phyloP scores from a whole-genome alignment of 106 monocot genomes.

The Phalaenopsis equestris region DNA sequence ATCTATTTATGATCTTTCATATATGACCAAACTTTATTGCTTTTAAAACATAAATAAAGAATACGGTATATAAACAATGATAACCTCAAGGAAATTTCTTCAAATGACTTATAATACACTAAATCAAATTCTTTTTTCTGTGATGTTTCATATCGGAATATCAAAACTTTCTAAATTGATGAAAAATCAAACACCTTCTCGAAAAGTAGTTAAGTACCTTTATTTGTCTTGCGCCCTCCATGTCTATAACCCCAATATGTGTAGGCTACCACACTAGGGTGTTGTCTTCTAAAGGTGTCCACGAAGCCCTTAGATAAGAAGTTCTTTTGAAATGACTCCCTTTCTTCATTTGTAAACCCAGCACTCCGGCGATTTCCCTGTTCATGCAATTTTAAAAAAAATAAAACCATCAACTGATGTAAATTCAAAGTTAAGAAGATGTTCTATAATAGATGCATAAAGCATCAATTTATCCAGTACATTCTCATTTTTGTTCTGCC shows the following conservation, averaged over 20 bases:
- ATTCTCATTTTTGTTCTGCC: not conserved
- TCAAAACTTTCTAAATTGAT: not conserved
- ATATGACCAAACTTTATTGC: not conserved
- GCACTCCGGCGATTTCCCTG: slow-evolving; percentile 90
- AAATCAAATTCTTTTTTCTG: not conserved
- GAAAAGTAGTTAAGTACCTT: slow-evolving; percentile 32
- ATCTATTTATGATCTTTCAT: not conserved
- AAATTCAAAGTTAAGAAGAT: not conserved
- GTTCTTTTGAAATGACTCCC: slow-evolving; percentile 67
- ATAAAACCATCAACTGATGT: not conserved
- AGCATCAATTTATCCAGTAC: not conserved
- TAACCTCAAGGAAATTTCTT: not conserved
- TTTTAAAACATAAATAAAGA: not conserved
- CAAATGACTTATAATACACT: not conserved
- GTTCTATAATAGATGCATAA: not conserved
- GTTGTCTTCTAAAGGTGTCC: slow-evolving; percentile 84
- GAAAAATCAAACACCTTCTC: not conserved
- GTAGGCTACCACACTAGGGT: slow-evolving; percentile 69
- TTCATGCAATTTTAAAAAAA: not conserved
- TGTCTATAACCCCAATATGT: slow-evolving; percentile 91
- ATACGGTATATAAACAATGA: not conserved
- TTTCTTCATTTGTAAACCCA: slow-evolving; percentile 84
- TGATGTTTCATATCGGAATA: not conserved
- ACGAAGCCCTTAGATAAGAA: slow-evolving; percentile 79
- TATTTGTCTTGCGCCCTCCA: slow-evolving; percentile 72